Evolutionary conservation across 2,329 filamentous ascomycete genomes (phyloP).

Genomic region (Diaporthe helianthi): DNA sequence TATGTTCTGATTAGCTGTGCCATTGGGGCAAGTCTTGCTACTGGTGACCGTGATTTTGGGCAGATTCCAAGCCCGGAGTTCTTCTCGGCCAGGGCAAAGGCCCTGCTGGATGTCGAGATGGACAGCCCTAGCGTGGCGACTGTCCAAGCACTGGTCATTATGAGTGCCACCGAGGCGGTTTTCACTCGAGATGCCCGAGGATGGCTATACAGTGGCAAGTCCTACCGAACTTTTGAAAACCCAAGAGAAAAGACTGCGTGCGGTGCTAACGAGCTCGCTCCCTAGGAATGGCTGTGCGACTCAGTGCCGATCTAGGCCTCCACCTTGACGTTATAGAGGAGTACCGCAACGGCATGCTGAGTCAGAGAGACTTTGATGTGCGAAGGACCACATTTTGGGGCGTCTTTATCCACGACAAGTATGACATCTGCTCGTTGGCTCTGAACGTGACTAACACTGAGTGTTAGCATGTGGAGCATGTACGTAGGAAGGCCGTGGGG

Average conservation of each 20-base stretch:
- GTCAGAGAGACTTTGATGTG: conserved; percentile 9
- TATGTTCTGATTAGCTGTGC: conserved; percentile 17
- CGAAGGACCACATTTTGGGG: conserved; percentile 4
- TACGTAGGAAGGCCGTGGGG: conserved; percentile 6
- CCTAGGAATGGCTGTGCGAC: background rate
- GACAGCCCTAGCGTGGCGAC: conserved; percentile 54
- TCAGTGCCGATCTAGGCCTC: background rate
- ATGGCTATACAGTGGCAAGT: conserved; percentile 39
- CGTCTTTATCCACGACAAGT: conserved; percentile 8
- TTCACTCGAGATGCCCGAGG: conserved; percentile 52
- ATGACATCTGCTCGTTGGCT: background rate
- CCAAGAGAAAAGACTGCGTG: rapidly evolving
- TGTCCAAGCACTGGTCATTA: conserved; percentile 53
- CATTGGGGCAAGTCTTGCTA: conserved; percentile 2
- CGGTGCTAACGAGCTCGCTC: background rate
- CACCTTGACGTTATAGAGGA: conserved; percentile 10
- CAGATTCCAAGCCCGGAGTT: conserved; percentile 41
- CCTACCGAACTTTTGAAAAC: rapidly evolving
- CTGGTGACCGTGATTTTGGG: background rate
- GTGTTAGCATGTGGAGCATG: conserved; percentile 1
- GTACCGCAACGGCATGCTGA: background rate
- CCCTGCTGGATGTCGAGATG: conserved; percentile 52
- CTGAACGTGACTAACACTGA: background rate
- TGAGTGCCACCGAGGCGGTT: conserved; percentile 52
- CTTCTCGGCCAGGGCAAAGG: conserved; percentile 51